Evolutionary conservation across 75 land plant species (phyloP).

Genomic region (Adiantum capillusveneris): DNA sequence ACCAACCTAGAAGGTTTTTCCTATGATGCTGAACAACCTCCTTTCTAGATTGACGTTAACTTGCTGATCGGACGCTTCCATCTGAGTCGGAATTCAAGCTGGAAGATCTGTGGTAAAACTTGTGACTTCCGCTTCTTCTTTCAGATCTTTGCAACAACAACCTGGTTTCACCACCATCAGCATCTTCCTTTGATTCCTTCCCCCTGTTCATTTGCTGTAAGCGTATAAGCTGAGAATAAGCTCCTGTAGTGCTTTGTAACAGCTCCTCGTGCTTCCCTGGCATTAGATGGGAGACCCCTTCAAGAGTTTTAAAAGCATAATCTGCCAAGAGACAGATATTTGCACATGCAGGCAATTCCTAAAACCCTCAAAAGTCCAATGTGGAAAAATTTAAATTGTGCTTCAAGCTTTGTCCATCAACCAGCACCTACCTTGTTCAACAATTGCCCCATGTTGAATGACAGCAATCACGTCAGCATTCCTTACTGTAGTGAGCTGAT

Average conservation of each 20-base stretch:
- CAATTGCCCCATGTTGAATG: conserved; percentile 62
- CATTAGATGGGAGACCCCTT: too few relatives aligned
- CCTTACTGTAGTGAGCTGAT: conserved; percentile 69
- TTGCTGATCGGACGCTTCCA: neutral
- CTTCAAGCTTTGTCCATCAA: too few relatives aligned
- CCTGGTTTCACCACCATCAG: neutral
- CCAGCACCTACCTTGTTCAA: too few relatives aligned
- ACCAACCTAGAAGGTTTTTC: neutral
- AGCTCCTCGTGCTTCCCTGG: conserved; percentile 71
- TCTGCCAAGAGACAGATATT: too few relatives aligned
- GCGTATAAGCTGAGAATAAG: conserved; percentile 73
- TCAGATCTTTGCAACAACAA: neutral
- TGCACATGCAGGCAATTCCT: too few relatives aligned
- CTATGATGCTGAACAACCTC: conserved; percentile 8
- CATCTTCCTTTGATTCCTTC: conserved; percentile 18
- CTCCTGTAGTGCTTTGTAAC: conserved; percentile 54
- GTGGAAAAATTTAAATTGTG: too few relatives aligned
- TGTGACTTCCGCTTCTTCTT: neutral
- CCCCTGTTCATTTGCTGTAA: conserved; percentile 50
- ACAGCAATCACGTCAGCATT: conserved; percentile 85
- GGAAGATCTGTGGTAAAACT: neutral
- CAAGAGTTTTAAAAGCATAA: too few relatives aligned
- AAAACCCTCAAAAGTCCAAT: too few relatives aligned
- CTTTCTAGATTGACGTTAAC: conserved; percentile 11
- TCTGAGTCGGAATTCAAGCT: neutral